Base-by-base conservation (phyloP, 2,329 filamentous ascomycete genomes). In the Claviceps maximensis region DNA sequence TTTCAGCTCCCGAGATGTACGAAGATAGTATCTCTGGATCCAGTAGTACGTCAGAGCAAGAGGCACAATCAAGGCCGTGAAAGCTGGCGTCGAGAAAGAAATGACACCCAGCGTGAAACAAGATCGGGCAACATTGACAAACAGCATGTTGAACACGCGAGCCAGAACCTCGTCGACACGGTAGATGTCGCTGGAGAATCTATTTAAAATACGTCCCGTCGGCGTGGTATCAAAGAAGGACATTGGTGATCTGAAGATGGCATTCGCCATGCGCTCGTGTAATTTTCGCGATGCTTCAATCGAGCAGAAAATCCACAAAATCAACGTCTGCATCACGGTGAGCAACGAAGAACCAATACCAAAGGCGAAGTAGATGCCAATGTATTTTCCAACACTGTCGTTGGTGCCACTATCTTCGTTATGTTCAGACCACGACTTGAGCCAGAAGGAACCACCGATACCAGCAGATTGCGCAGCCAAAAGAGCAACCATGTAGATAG, bases 251-350 rank as follows among this genome's bases (percentile, higher is more conserved):
- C 93, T 81, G 77, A 98, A 98, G 61, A 97, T 96, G 19, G 93
- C 89, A 62, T 86, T 93, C 45, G 91, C 91, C 93, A 98, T 97
- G 58, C 88, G 80, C 71, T 97, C 93, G 67, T 98, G 93, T 53
- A 98, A 77, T 72, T 97, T 98, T 57, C 93, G 82, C 21, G 91
- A 96, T 50, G 93, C 93, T 79, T 98, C 93, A 57, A 98, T 98
- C 4, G 93, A 97, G 72, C 94, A 98, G 73, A 98, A 97, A 59
- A 98, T 97, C 93, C 93, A 98, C 29, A 98, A 76, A 58, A 98
- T 89, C 60, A 98, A 73, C 6, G 91, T 97, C 70, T 97, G 93
- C 31, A 94, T 65, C 44, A 97, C 89, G 3, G 94, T 91, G 58
- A 98, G 75, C 45, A 80, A 77, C 42, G 93, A 86, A 27, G 87